A percentile compares a stretch with the other conserved stretches of the same genome.
phyloP scores from a whole-genome alignment of 371 early-diverging fungal species.

The Parasitella parasitica region DNA sequence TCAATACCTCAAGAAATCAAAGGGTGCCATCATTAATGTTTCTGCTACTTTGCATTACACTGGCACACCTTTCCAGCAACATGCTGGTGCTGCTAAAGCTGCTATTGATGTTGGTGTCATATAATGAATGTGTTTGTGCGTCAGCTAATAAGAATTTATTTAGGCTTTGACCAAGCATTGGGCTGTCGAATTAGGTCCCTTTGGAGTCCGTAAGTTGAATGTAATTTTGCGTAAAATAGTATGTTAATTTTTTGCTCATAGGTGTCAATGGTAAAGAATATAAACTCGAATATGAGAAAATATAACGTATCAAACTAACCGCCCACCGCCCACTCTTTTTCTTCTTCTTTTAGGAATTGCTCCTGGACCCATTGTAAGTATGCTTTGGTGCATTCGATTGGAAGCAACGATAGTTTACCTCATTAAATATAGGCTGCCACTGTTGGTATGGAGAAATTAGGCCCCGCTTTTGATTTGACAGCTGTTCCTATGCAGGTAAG shows the following conservation, averaged over 20 bases:
- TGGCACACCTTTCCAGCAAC: conserved; percentile 57
- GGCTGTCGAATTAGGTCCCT: conserved; percentile 54
- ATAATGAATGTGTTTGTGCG: not conserved
- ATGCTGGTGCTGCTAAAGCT: conserved; percentile 53
- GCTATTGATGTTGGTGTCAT: conserved; percentile 38
- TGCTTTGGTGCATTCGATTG: not conserved
- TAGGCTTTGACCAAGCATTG: conserved; percentile 55
- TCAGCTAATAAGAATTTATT: too few species aligned
- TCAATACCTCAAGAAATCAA: conserved; percentile 67
- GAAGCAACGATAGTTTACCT: too few species aligned
- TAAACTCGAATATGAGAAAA: too few species aligned
- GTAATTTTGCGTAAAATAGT: not conserved
- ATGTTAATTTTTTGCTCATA: not conserved
- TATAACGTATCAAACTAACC: too few species aligned
- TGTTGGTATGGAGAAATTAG: conserved; percentile 42
- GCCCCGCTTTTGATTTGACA: conserved; percentile 18
- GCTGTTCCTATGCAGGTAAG: conserved; percentile 38
- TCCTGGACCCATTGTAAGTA: conserved; percentile 50
- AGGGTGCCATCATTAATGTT: conserved; percentile 69
- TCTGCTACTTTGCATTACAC: conserved; percentile 67
- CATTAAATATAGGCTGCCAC: conserved; percentile 11
- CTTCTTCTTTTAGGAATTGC: conserved; percentile 32
- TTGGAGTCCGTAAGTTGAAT: conserved; percentile 41
- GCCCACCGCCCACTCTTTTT: too few species aligned
- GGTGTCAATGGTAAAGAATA: conserved; percentile 33